Conservation (phyloP, 2,329 filamentous ascomycete genomes). For the Fusarium pseudograminearum region DNA sequence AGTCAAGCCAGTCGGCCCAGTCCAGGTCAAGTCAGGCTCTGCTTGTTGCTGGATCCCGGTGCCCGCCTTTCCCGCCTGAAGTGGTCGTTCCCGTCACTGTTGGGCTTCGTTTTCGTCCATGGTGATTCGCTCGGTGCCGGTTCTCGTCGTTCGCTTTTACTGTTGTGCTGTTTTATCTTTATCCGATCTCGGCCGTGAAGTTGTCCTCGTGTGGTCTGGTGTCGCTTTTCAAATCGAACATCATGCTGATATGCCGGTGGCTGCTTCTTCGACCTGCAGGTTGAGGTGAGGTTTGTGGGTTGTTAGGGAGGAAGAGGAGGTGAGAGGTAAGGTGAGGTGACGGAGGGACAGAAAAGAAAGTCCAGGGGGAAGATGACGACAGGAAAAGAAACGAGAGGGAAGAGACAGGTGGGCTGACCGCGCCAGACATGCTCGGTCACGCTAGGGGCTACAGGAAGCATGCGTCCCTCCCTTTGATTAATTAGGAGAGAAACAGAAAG, state of each 20-base stretch:
- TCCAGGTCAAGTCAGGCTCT: conserved; percentile 39
- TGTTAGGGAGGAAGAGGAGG: conserved; percentile 40
- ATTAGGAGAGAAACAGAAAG: neutral
- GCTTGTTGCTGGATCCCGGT: conserved; percentile 31
- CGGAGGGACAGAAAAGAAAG: conserved; percentile 45
- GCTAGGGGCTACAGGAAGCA: conserved; percentile 4
- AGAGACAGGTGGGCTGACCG: conserved; percentile 7
- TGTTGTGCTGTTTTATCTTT: neutral
- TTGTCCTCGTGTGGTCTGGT: neutral
- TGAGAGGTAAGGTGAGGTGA: conserved; percentile 17
- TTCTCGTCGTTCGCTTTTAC: conserved; percentile 11
- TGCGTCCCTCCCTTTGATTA: neutral
- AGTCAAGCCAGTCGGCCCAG: conserved; percentile 42
- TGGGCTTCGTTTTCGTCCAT: conserved; percentile 39
- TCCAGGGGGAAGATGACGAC: conserved; percentile 38
- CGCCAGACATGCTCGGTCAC: neutral
- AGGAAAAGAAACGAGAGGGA: conserved; percentile 5
- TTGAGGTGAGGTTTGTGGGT: conserved; percentile 37
- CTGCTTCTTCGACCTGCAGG: conserved; percentile 22
- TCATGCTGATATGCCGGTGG: neutral
- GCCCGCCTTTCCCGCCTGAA: conserved; percentile 37
- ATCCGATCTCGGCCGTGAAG: neutral
- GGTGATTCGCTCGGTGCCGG: conserved; percentile 26
- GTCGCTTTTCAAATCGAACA: neutral
- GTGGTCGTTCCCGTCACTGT: conserved; percentile 34